Conservation (phyloP, 2,329 filamentous ascomycete species). For the Simplicillium aogashimaense region DNA sequence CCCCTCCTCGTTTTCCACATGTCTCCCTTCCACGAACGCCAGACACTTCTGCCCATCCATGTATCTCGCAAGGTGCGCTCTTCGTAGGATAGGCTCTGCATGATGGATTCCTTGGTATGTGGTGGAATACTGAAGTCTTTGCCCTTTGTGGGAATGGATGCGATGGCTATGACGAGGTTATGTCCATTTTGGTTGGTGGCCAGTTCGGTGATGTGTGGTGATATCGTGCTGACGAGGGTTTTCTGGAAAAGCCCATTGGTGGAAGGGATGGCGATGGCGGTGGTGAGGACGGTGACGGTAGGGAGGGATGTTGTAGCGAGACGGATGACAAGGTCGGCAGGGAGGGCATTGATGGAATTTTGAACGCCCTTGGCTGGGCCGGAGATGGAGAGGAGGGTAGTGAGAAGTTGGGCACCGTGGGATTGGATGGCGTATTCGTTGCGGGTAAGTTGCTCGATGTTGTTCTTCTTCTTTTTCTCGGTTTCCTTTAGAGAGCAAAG, state of each 20-base stretch:
- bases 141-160: constrained; percentile 38
- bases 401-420: constrained; percentile 75
- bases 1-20: constrained; percentile 40
- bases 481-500: constrained; percentile 36
- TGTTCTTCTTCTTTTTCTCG: constrained; percentile 24
- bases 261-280: constrained; percentile 36
- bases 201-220: constrained; percentile 33
- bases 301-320: constrained; percentile 50
- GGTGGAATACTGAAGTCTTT: constrained; percentile 40
- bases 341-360: constrained; percentile 54
- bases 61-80: constrained; percentile 41
- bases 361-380: constrained; percentile 66
- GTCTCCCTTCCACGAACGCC: constrained; percentile 49
- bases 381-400: constrained; percentile 66
- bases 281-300: constrained; percentile 38
- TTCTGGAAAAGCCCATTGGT: constrained; percentile 46
- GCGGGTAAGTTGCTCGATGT: constrained; percentile 32
- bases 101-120: constrained; percentile 47
- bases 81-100: constrained; percentile 34
- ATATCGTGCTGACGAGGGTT: constrained; percentile 35
- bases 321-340: constrained; percentile 43
- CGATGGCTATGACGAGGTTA: constrained; percentile 38
- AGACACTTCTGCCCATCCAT: constrained; percentile 45
- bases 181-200: constrained; percentile 41
- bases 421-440: constrained; percentile 46